These are phyloP conservation scores for Starmerella gropengiesseri DNA, from an alignment of 805 yeast genomes.

Conservation along the genomic window DNA sequence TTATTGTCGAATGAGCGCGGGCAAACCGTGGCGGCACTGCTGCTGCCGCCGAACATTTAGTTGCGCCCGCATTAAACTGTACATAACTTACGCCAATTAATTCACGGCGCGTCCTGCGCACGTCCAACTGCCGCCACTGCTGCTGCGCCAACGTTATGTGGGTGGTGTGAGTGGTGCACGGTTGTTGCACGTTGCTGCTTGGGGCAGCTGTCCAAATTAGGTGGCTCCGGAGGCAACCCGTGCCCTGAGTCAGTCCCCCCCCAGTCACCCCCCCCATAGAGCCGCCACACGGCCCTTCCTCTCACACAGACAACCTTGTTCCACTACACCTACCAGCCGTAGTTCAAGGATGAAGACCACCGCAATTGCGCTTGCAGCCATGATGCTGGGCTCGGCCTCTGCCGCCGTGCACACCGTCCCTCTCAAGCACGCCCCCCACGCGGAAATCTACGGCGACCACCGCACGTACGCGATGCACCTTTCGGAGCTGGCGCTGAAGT, in stretches of 20 bases:
- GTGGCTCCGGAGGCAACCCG: too few species aligned
- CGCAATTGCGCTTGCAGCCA: constrained; percentile 21
- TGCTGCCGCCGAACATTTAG: constrained; percentile 53
- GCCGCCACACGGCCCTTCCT: constrained; percentile 1
- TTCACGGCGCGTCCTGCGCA: too few species aligned
- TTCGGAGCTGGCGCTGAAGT: constrained; percentile 23
- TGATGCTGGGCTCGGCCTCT: constrained; percentile 18
- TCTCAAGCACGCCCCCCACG: constrained; percentile 17
- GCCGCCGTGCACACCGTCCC: constrained; percentile 22
- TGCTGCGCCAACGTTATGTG: too few species aligned
- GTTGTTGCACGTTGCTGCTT: too few species aligned
- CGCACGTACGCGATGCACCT: constrained; percentile 21
- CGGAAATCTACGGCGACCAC: constrained; percentile 19
- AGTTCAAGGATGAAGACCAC: constrained; percentile 8
- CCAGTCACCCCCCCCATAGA: too few species aligned
- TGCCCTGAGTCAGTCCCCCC: too few species aligned
- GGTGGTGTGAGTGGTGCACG: too few species aligned
- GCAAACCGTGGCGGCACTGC: constrained; percentile 56
- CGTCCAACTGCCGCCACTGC: too few species aligned
- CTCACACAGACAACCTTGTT: not conserved
- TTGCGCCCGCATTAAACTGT: too few species aligned
- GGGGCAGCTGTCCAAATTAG: too few species aligned
- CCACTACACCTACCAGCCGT: not conserved
- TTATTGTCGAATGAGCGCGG: constrained; percentile 64
- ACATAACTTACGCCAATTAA: too few species aligned